Evolutionary conservation across 352 stramenopile genomes (phyloP).

Genomic region (Lagenidium sp.): DNA sequence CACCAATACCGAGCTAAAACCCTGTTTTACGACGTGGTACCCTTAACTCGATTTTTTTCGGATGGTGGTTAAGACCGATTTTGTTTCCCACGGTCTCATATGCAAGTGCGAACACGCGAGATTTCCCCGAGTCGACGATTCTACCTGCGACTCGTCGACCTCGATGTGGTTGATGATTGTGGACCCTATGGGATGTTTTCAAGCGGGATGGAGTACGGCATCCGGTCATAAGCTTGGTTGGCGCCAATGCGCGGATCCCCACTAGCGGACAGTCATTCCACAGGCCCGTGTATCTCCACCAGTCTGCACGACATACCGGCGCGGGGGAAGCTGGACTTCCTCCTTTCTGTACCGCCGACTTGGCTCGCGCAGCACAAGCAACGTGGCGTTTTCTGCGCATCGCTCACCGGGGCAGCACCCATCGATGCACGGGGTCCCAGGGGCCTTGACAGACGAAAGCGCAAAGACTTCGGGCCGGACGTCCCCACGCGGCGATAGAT

Average conservation of each 20-base stretch:
- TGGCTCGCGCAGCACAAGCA: slow-evolving; percentile 29
- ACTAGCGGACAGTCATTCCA: slow-evolving; percentile 12
- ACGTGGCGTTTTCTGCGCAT: slow-evolving; percentile 37
- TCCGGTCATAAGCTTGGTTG: slow-evolving; percentile 69
- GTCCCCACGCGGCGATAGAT: slow-evolving; percentile 45
- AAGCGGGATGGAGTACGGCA: slow-evolving; percentile 68
- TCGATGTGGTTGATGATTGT: background rate
- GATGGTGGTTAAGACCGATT: too few relatives aligned
- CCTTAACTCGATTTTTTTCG: too few relatives aligned
- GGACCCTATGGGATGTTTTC: slow-evolving; percentile 36
- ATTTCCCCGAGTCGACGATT: too few relatives aligned
- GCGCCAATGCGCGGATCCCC: slow-evolving; percentile 59
- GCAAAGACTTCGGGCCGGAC: slow-evolving; percentile 51
- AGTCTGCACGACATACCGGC: slow-evolving; percentile 35
- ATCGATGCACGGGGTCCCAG: slow-evolving; percentile 53
- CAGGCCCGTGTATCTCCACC: background rate
- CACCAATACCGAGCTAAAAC: too few relatives aligned
- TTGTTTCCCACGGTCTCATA: too few relatives aligned
- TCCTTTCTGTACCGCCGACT: slow-evolving; percentile 42
- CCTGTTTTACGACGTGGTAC: too few relatives aligned
- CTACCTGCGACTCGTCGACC: too few relatives aligned
- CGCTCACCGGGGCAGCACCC: slow-evolving; percentile 36
- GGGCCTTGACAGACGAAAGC: slow-evolving; percentile 36
- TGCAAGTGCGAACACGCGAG: too few relatives aligned
- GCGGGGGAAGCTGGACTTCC: slow-evolving; percentile 36